Evolutionary conservation across 2,329 filamentous ascomycete genomes (phyloP).

Genomic region (Cercospora sp.): DNA sequence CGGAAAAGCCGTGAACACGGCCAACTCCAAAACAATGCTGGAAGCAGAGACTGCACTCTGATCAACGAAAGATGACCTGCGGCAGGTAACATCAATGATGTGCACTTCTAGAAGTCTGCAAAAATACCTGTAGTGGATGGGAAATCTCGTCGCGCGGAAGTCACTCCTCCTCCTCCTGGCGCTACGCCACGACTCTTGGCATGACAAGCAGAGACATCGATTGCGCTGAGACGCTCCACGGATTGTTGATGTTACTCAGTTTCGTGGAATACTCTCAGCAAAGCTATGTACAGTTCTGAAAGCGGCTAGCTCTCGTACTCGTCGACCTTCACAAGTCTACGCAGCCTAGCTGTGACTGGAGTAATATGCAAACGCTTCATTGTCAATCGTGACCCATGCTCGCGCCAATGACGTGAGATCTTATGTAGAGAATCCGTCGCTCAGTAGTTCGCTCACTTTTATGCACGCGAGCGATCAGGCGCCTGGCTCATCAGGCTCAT

Average conservation of each 20-base stretch:
- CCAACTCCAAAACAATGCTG: background rate
- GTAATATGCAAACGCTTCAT: slow-evolving; percentile 21
- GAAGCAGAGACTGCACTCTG: background rate
- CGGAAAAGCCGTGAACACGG: background rate
- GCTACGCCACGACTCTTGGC: background rate
- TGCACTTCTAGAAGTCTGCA: background rate
- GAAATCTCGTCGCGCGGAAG: background rate
- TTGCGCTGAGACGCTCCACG: background rate
- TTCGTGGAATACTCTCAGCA: slow-evolving; percentile 11
- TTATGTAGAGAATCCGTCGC: background rate
- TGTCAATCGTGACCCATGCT: slow-evolving; percentile 18
- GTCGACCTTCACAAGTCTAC: slow-evolving; percentile 1
- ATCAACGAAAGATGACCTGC: background rate
- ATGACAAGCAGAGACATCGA: background rate
- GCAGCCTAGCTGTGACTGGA: slow-evolving; percentile 11
- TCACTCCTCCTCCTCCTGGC: background rate
- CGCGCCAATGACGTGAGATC: background rate
- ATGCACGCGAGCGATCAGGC: slow-evolving; percentile 1
- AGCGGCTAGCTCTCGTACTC: slow-evolving; percentile 10
- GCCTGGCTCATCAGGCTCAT: slow-evolving; percentile 57
- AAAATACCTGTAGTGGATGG: background rate
- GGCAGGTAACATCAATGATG: background rate
- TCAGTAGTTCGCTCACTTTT: background rate
- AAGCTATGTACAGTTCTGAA: slow-evolving; percentile 22
- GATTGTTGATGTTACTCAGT: background rate